Evolutionary conservation across 495 filamentous ascomycete species (phyloP).

Genomic region (Podospora australis): DNA sequence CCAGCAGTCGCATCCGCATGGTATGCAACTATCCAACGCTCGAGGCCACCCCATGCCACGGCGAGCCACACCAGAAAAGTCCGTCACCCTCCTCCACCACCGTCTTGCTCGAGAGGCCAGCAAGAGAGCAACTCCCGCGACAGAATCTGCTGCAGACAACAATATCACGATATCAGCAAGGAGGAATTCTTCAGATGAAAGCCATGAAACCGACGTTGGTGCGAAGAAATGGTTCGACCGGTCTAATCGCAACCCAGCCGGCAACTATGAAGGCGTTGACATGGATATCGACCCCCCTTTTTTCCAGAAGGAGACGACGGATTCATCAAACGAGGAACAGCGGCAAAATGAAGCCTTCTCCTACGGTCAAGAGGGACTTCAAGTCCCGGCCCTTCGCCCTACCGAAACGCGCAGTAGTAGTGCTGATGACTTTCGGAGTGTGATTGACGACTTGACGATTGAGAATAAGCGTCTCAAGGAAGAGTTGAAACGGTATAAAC

Average conservation of each 20-base stretch:
- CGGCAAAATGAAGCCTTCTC: constrained; percentile 15
- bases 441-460: constrained; percentile 67
- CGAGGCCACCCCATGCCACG: constrained; percentile 33
- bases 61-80: constrained; percentile 32
- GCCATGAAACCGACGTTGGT: constrained; percentile 32
- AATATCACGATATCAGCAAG: constrained; percentile 17
- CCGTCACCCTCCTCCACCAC: constrained; percentile 35
- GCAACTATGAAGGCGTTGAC: constrained; percentile 20
- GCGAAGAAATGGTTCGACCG: constrained; percentile 42
- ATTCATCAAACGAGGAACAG: constrained; percentile 36
- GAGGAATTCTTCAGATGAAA: constrained; percentile 37
- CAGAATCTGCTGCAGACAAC: background rate
- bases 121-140: constrained; percentile 5
- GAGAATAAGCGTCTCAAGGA: constrained; percentile 66
- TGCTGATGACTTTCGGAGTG: constrained; percentile 54
- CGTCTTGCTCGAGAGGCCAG: constrained; percentile 32
- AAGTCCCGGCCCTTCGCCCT: constrained; percentile 16
- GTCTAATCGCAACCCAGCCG: constrained; percentile 37
- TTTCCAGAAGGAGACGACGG: constrained; percentile 40
- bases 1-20: constrained; percentile 8
- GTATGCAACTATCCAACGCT: constrained; percentile 19
- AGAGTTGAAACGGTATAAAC: constrained; percentile 61
- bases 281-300: constrained; percentile 53
- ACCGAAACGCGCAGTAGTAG: constrained; percentile 42
- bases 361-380: constrained; percentile 15